Evolutionary conservation across 345 rosid species (phyloP).

Genomic region (Crucihimalaya himalaica): DNA sequence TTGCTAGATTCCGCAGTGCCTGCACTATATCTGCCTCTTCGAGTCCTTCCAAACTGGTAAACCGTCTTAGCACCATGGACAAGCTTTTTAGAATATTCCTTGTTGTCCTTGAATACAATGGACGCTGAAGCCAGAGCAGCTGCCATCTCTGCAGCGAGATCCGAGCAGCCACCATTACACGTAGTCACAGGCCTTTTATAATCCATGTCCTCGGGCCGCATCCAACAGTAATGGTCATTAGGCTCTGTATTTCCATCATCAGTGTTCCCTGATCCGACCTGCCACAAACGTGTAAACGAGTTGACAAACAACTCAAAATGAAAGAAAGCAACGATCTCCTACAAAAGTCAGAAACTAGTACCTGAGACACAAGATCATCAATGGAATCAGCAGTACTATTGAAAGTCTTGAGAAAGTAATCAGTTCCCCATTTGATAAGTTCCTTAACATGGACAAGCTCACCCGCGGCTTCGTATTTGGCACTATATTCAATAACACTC

Average conservation of each 20-base stretch:
- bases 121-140: constrained; percentile 95
- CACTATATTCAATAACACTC: constrained; percentile 97
- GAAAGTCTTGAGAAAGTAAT: constrained; percentile 90
- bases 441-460: constrained; percentile 93
- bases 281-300: neutral
- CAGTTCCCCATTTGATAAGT: constrained; percentile 92
- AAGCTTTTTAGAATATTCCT: constrained; percentile 87
- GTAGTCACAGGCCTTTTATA: constrained; percentile 64
- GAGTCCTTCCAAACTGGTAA: constrained; percentile 66
- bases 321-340: neutral
- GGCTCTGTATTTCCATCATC: constrained; percentile 67
- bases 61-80: constrained; percentile 86
- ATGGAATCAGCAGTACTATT: constrained; percentile 78
- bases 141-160: constrained; percentile 98
- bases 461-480: constrained; percentile 84
- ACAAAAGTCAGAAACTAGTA: neutral
- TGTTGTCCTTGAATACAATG: constrained; percentile 93
- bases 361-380: constrained; percentile 61
- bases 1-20: constrained; percentile 56
- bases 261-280: constrained; percentile 95
- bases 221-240: constrained; percentile 97
- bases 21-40: constrained; percentile 85
- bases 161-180: constrained; percentile 74
- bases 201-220: constrained; percentile 98
- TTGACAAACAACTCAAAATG: neutral